Conservation (phyloP, 2,329 filamentous ascomycete genomes). For the Exutisphaerella laricina region DNA sequence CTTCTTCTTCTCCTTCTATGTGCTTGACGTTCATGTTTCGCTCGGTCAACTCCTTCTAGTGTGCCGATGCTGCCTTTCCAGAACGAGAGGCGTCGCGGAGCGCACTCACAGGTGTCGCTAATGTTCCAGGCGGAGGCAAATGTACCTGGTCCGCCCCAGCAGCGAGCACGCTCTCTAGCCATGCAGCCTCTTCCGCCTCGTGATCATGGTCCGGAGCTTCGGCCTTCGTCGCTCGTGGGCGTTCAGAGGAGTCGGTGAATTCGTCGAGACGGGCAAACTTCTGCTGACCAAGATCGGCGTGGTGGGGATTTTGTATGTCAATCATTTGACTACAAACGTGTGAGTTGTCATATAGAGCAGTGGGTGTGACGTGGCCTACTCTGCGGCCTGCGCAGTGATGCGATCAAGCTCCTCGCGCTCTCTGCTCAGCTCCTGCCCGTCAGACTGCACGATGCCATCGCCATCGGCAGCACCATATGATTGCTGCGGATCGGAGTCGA, state of each 20-base stretch:
- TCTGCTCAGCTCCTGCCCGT: conserved; percentile 46
- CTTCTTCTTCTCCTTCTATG: no score
- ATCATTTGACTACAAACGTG: conserved; percentile 42
- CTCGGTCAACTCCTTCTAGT: no score
- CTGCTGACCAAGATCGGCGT: conserved; percentile 30
- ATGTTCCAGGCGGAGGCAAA: conserved; percentile 24
- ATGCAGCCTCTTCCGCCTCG: conserved; percentile 29
- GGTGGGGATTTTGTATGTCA: conserved; percentile 42
- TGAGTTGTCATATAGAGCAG: not conserved
- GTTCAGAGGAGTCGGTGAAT: no score
- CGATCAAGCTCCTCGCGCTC: conserved; percentile 46
- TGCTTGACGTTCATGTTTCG: no score
- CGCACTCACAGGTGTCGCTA: conserved; percentile 25
- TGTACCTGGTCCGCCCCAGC: conserved; percentile 23
- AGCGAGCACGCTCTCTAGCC: conserved; percentile 29
- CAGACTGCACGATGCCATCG: conserved; percentile 36
- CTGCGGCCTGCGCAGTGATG: conserved; percentile 46
- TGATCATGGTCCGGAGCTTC: conserved; percentile 15
- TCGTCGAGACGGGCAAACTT: no score
- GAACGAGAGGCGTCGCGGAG: conserved; percentile 10
- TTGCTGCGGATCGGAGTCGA: conserved; percentile 40
- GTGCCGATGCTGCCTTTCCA: conserved; percentile 1
- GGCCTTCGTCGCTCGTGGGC: no score
- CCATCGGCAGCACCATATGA: conserved; percentile 42
- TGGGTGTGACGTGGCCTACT: conserved; percentile 33